phyloP scores from a whole-genome alignment of 208 protist genomes.

The Crithidia sp. region DNA sequence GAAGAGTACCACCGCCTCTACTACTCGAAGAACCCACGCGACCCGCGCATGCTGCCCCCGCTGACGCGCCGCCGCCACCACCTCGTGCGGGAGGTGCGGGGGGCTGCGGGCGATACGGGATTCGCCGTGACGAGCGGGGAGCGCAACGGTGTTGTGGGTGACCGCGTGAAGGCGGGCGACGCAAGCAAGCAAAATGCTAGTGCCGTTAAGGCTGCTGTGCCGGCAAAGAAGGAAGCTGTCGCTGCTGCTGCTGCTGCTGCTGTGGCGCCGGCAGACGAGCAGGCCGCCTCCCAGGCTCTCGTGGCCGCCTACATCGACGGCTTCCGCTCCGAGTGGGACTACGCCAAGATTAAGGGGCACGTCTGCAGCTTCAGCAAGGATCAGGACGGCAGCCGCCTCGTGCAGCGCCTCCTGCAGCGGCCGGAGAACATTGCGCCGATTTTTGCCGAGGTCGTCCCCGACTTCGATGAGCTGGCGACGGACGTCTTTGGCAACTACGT shows the following conservation, averaged over 20 bases:
- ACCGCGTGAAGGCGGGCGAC: constrained; percentile 7
- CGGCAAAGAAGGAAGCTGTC: background rate
- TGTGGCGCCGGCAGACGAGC: constrained; percentile 1
- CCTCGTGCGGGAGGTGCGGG: constrained; percentile 26
- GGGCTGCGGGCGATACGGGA: background rate
- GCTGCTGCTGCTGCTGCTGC: background rate
- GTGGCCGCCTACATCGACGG: constrained; percentile 55
- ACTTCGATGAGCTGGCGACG: constrained; percentile 86
- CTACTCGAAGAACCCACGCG: constrained; percentile 80
- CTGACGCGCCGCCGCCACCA: constrained; percentile 45
- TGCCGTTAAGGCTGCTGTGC: background rate
- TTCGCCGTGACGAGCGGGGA: constrained; percentile 24
- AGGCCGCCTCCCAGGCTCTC: constrained; percentile 17
- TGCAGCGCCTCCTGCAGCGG: constrained; percentile 96
- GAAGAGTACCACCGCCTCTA: constrained; percentile 81
- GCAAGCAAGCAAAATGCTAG: too few species aligned
- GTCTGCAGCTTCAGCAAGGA: constrained; percentile 93
- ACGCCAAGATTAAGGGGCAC: constrained; percentile 75
- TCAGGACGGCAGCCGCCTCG: constrained; percentile 97
- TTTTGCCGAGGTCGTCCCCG: constrained; percentile 86
- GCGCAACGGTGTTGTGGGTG: constrained; percentile 23
- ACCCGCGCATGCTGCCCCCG: constrained; percentile 83
- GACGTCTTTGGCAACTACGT: constrained; percentile 99
- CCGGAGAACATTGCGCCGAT: constrained; percentile 85
- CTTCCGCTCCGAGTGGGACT: constrained; percentile 48